Conservation (phyloP, 2,329 filamentous ascomycete genomes). For the Trichoderma cornu-damae region DNA sequence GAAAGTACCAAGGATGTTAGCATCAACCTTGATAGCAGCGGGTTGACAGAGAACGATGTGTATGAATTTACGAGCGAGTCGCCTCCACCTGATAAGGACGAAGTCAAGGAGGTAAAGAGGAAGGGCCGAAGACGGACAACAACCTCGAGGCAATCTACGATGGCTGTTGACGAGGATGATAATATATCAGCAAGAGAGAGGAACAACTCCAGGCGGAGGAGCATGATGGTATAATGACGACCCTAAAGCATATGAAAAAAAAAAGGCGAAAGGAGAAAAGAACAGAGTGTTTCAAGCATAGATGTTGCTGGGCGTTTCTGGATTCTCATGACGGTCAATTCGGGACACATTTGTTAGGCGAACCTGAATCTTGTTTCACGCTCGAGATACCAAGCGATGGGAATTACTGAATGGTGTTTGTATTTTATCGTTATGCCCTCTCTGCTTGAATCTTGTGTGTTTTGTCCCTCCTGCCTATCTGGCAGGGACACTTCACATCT, state of each 20-base stretch:
- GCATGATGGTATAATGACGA: conserved; percentile 49
- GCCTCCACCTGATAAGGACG: conserved; percentile 34
- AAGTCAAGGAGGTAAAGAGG: conserved; percentile 25
- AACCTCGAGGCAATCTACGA: conserved; percentile 37
- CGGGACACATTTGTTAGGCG: conserved; percentile 25
- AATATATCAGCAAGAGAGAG: conserved; percentile 27
- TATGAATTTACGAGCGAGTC: conserved; percentile 53
- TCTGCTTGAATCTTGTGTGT: conserved; percentile 20
- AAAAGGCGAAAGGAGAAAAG: conserved; percentile 14
- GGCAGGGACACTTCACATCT: conserved; percentile 19
- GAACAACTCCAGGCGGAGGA: conserved; percentile 44
- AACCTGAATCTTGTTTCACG: conserved; percentile 28
- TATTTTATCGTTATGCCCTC: conserved; percentile 27
- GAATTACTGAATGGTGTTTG: conserved; percentile 29
- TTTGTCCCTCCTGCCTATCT: conserved; percentile 22
- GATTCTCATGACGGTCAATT: conserved; percentile 20
- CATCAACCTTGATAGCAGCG: conserved; percentile 22
- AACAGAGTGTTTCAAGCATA: conserved; percentile 23
- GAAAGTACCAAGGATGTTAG: conserved; percentile 20
- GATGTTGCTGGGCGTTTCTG: conserved; percentile 28
- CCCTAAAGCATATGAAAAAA: conserved; percentile 30
- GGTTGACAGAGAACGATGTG: conserved; percentile 39
- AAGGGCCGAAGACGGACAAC: conserved; percentile 32
- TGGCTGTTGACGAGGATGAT: conserved; percentile 36
- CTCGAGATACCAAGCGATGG: conserved; percentile 37